These are phyloP conservation scores for Fusarium sp. DNA, from an alignment of 2,329 filamentous ascomycete genomes.

Conservation along the genomic window DNA sequence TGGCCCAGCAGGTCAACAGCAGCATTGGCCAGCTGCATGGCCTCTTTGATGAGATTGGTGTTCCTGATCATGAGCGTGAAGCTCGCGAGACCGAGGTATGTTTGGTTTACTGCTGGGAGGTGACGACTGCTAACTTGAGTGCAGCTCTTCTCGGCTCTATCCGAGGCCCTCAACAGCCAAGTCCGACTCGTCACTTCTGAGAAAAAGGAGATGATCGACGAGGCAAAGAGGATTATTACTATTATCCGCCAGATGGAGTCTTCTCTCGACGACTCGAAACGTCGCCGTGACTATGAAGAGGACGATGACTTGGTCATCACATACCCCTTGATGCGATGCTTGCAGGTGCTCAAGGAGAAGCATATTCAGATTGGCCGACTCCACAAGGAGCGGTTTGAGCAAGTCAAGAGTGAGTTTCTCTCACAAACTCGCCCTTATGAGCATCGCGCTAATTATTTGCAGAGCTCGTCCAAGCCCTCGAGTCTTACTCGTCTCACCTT, in stretches of 20 bases:
- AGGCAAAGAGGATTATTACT: slow-evolving; percentile 86
- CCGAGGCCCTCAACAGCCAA: slow-evolving; percentile 91
- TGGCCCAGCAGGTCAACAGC: slow-evolving; percentile 93
- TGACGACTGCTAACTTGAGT: slow-evolving; percentile 12
- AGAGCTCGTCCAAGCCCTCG: slow-evolving; percentile 93
- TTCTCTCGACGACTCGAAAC: slow-evolving; percentile 82
- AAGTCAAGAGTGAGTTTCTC: slow-evolving; percentile 83
- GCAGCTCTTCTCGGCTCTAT: slow-evolving; percentile 91
- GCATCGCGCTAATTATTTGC: slow-evolving; percentile 24
- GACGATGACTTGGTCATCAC: slow-evolving; percentile 80
- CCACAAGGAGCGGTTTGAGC: slow-evolving; percentile 92
- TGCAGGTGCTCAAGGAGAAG: slow-evolving; percentile 87
- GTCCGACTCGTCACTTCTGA: slow-evolving; percentile 86
- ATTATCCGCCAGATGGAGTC: slow-evolving; percentile 93
- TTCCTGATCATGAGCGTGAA: slow-evolving; percentile 93
- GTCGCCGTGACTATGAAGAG: slow-evolving; percentile 73
- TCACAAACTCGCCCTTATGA: not conserved
- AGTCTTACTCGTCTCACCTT: slow-evolving; percentile 96
- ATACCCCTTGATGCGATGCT: slow-evolving; percentile 83
- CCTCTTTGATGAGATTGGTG: slow-evolving; percentile 96
- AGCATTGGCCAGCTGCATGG: slow-evolving; percentile 94
- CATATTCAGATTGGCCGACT: slow-evolving; percentile 82
- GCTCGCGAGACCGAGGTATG: slow-evolving; percentile 87
- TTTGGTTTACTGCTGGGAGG: slow-evolving; percentile 2
- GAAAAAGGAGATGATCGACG: slow-evolving; percentile 90